A percentile compares a stretch with the other conserved stretches of the same genome.
Conservation (phyloP, 208 protist species). For the Trichomonas vaginalis region DNA sequence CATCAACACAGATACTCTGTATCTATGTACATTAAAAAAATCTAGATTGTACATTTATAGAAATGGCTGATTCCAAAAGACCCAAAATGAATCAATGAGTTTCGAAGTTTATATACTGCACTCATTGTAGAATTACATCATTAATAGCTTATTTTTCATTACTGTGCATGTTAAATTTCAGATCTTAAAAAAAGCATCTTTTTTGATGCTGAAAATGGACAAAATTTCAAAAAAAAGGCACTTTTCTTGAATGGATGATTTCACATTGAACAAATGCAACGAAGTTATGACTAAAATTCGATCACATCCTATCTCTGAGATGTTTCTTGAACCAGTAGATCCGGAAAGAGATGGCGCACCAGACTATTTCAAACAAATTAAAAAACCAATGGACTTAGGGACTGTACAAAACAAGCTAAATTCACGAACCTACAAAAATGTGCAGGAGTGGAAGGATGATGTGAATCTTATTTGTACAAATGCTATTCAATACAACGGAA, state of each 20-base stretch:
- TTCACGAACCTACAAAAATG: not conserved
- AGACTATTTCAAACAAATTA: not conserved
- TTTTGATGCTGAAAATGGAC: too few relatives aligned
- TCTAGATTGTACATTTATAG: too few relatives aligned
- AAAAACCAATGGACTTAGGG: not conserved
- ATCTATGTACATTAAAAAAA: too few relatives aligned
- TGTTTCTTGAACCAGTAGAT: not conserved
- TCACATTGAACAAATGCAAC: not conserved
- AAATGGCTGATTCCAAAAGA: too few relatives aligned
- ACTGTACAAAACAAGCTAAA: not conserved
- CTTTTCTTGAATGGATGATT: not conserved
- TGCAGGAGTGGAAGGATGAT: not conserved
- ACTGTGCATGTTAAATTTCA: too few relatives aligned
- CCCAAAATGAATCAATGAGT: too few relatives aligned
- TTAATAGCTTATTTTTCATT: too few relatives aligned
- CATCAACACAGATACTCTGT: too few relatives aligned
- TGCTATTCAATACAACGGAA: not conserved
- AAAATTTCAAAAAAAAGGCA: too few relatives aligned
- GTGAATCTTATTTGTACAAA: not conserved
- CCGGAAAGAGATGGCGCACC: not conserved
- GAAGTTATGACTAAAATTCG: not conserved
- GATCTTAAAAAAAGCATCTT: too few relatives aligned
- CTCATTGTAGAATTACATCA: too few relatives aligned
- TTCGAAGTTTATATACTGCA: too few relatives aligned
- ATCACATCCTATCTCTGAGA: not conserved